Evolutionary conservation across 257 asterid species (phyloP).

Genomic region (Fraxinus americana): DNA sequence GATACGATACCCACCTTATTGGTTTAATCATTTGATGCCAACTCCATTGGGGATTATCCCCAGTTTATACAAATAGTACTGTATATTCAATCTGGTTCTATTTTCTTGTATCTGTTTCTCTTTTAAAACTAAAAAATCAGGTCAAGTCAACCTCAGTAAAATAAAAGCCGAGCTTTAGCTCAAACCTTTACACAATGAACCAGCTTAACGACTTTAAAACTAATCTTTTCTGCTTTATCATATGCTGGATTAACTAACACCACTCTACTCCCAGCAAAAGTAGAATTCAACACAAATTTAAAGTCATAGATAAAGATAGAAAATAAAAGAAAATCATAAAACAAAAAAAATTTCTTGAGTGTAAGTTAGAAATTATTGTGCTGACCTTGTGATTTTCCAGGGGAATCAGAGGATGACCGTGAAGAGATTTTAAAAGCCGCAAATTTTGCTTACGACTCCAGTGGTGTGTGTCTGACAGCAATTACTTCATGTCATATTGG

Average conservation of each 20-base stretch:
- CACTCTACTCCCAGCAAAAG: not conserved
- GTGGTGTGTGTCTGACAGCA: constrained; percentile 45
- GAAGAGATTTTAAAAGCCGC: constrained; percentile 87
- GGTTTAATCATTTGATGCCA: too few relatives aligned
- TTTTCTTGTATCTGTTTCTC: constrained; percentile 4
- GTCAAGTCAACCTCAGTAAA: not conserved
- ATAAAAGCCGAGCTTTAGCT: not conserved
- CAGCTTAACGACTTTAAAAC: not conserved
- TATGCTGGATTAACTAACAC: constrained; percentile 2
- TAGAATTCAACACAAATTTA: not conserved
- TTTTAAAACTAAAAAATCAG: not conserved
- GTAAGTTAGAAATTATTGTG: not conserved
- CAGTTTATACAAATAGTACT: too few relatives aligned
- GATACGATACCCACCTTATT: too few relatives aligned
- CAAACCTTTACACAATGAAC: not conserved
- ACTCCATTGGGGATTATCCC: too few relatives aligned
- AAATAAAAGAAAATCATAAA: not conserved
- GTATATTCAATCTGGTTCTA: not conserved
- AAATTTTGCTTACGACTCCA: constrained; percentile 61
- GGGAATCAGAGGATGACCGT: constrained; percentile 88
- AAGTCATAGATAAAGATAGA: not conserved
- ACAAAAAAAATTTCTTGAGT: not conserved
- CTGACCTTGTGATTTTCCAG: constrained; percentile 42
- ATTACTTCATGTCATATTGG: not conserved
- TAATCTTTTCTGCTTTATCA: not conserved